A percentile compares a stretch with the other conserved stretches of the same genome.
Evolutionary conservation across 1,284 basidiomycete species (phyloP).

Genomic region (Ganoderma sinense): DNA sequence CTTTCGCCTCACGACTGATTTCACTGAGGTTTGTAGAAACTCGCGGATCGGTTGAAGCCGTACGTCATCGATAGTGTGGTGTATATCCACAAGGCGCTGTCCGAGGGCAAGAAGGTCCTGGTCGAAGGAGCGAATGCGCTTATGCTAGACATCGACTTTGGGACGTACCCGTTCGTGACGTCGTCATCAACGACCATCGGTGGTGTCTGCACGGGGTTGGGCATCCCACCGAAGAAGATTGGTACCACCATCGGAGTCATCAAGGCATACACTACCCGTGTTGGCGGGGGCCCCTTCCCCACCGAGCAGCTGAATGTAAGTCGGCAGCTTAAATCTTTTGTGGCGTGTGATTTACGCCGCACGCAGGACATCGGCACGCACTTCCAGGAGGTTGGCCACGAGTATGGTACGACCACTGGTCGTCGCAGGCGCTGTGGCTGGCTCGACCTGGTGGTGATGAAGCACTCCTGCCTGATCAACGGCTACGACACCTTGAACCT

Average conservation of each 20-base stretch:
- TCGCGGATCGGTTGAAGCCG: slow-evolving; percentile 88
- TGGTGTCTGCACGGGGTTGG: slow-evolving; percentile 95
- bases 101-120: slow-evolving; percentile 81
- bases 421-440: slow-evolving; percentile 94
- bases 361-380: slow-evolving; percentile 81
- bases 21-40: slow-evolving; percentile 36
- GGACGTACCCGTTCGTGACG: slow-evolving; percentile 98
- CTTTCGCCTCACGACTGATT: not conserved
- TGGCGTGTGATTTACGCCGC: not conserved
- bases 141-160: slow-evolving; percentile 98
- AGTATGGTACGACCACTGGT: slow-evolving; percentile 94
- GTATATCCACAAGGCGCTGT: slow-evolving; percentile 86
- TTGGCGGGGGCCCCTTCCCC: slow-evolving; percentile 97
- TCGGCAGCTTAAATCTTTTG: slow-evolving; percentile 17
- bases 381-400: slow-evolving; percentile 93
- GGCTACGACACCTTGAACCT: slow-evolving; percentile 95
- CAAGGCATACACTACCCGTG: slow-evolving; percentile 98
- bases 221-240: slow-evolving; percentile 90
- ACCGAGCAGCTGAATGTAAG: slow-evolving; percentile 91
- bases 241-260: slow-evolving; percentile 91
- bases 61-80: slow-evolving; percentile 90
- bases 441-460: slow-evolving; percentile 96
- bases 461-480: slow-evolving; percentile 94
- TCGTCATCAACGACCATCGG: slow-evolving; percentile 94
- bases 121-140: slow-evolving; percentile 98